phyloP scores from a whole-genome alignment of 129 eudicot genomes.

The Artemisia tridentata region DNA sequence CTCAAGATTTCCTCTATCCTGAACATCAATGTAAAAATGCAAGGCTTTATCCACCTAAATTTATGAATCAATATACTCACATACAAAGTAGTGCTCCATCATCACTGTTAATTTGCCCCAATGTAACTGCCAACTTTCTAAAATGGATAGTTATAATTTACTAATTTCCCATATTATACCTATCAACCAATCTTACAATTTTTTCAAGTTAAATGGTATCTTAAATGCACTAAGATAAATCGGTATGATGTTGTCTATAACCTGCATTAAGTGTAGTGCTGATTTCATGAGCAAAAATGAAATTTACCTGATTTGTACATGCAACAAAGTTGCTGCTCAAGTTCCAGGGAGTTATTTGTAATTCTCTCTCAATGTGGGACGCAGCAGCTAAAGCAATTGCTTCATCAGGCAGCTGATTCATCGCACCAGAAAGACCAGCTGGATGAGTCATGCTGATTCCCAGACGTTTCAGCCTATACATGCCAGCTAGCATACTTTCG shows the following conservation, averaged over 20 bases:
- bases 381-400: constrained; percentile 98
- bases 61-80: neutral
- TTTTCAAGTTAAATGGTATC: too few relatives aligned
- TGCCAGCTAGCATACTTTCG: constrained; percentile 98
- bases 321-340: constrained; percentile 92
- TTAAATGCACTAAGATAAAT: too few relatives aligned
- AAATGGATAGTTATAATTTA: too few relatives aligned
- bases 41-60: constrained; percentile 1
- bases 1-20: constrained; percentile 94
- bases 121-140: too few relatives aligned
- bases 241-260: too few relatives aligned
- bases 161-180: too few relatives aligned
- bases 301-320: constrained; percentile 82
- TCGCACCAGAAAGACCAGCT: constrained; percentile 80
- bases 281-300: neutral
- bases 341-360: constrained; percentile 97
- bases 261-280: too few relatives aligned
- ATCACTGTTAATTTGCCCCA: too few relatives aligned
- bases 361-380: constrained; percentile 95
- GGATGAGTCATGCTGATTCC: constrained; percentile 89
- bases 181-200: too few relatives aligned
- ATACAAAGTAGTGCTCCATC: neutral
- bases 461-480: constrained; percentile 79
- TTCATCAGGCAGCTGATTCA: constrained; percentile 98
- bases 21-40: constrained; percentile 15